Evolutionary conservation across 2,329 filamentous ascomycete genomes (phyloP).

Genomic region (Pseudophaeomoniella oleicola): DNA sequence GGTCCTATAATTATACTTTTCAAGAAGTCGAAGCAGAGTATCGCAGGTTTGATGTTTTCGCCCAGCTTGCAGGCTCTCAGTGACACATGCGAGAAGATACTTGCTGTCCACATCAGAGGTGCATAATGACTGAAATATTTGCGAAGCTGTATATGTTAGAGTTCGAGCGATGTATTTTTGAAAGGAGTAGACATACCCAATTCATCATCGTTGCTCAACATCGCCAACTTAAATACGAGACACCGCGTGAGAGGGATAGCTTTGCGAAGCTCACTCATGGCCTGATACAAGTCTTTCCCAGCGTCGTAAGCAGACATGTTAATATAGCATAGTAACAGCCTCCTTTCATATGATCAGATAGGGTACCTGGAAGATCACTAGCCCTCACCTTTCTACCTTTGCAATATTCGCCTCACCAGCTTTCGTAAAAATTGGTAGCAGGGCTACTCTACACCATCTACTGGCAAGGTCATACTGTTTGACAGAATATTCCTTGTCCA

Average conservation of each 20-base stretch:
- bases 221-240: constrained; percentile 58
- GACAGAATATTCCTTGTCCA: constrained; percentile 44
- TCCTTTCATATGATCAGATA: constrained; percentile 35
- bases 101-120: constrained; percentile 39
- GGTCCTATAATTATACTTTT: constrained; percentile 35
- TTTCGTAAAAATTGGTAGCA: constrained; percentile 51
- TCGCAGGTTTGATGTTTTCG: constrained; percentile 46
- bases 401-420: constrained; percentile 51
- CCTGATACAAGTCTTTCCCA: constrained; percentile 40
- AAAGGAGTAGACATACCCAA: constrained; percentile 26
- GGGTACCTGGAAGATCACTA: neutral
- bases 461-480: constrained; percentile 41
- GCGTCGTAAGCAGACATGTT: constrained; percentile 38
- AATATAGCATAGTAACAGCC: constrained; percentile 56
- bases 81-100: constrained; percentile 64
- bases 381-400: constrained; percentile 49
- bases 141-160: constrained; percentile 31
- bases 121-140: constrained; percentile 49
- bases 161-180: no score
- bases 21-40: constrained; percentile 45
- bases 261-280: constrained; percentile 43
- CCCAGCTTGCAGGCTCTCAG: constrained; percentile 56
- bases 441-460: constrained; percentile 56
- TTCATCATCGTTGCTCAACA: constrained; percentile 43
- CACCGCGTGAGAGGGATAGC: constrained; percentile 55